Base-by-base conservation (phyloP, 805 yeast species). In the Phaffomyces thermotolerans region DNA sequence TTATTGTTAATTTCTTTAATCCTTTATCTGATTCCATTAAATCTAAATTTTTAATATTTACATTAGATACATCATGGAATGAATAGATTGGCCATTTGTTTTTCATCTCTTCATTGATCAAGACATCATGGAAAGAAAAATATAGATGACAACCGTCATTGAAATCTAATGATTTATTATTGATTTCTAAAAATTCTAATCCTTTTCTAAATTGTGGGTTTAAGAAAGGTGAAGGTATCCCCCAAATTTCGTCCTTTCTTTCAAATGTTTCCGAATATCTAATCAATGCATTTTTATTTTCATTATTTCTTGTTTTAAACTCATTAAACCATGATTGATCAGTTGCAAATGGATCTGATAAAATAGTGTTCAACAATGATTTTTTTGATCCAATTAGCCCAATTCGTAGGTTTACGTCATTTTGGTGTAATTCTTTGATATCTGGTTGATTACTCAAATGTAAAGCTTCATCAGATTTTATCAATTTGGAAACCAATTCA, bases 301-400 rank as follows among this genome's bases (percentile, higher is more conserved):
- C 34, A 36, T 48, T 24, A 47, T 52, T 24, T 40, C 46, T 43
- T 2, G 8, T 29, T 15, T 23, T 29, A 30, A 51, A 38, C 31
- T 44, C 48, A 3, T 52, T 40, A 35, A 53, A 54, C 68, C 68
- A 64, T 10, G 54, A 25, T 38, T 60, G 64, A 30, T 63, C 59
- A 1, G 57, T 34, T 2, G 60, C 56, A 38, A 62, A 63, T 9
- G 65, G 66, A 44, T 64, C 66, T 2, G 63, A 53, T 31, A 64
- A 37, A 4, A 64, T 31, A 6, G 65, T 49, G 18, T 58, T 56
- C 10, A 64, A 42, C 9, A 63, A 45, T 2, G 56, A 50, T 5
- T 46, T 44, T 24, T 50, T 51, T 1, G 58, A 34, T 1, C 58
- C 52, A 25, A 62, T 45, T 9, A 64, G 46, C 4, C 67, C 67